phyloP scores from a whole-genome alignment of 352 stramenopile species.

The Phytophthora cactorum region DNA sequence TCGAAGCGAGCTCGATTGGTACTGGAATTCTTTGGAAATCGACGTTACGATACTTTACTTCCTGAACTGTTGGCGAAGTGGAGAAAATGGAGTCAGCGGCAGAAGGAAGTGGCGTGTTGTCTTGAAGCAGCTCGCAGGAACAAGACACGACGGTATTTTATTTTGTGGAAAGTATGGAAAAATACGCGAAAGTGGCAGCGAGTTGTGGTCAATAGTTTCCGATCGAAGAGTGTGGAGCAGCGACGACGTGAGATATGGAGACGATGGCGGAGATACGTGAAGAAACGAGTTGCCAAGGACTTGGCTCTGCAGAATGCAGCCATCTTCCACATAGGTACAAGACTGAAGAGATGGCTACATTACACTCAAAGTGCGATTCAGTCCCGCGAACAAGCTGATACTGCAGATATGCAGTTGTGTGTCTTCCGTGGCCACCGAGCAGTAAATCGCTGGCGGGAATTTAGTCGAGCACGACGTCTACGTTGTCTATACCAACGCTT shows the following conservation, averaged over 20 bases:
- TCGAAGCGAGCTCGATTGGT: conserved; percentile 40
- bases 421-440: conserved; percentile 14
- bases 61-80: conserved; percentile 30
- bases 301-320: conserved; percentile 7
- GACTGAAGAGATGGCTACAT: conserved; percentile 35
- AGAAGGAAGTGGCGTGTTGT: conserved; percentile 7
- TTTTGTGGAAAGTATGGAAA: conserved; percentile 18
- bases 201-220: conserved; percentile 17
- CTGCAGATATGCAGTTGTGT: conserved; percentile 15
- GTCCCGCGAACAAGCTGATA: conserved; percentile 4
- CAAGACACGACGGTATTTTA: conserved; percentile 13
- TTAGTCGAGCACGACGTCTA: conserved; percentile 9
- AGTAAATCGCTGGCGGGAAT: conserved; percentile 34
- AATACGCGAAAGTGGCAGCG: conserved; percentile 25
- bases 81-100: conserved; percentile 16
- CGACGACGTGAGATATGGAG: conserved; percentile 22
- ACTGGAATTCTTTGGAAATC: conserved; percentile 50
- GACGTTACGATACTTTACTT: conserved; percentile 31
- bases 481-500: conserved; percentile 34
- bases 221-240: conserved; percentile 5
- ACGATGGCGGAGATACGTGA: conserved; percentile 28
- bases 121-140: conserved; percentile 9
- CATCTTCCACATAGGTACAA: conserved; percentile 24
- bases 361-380: conserved; percentile 10
- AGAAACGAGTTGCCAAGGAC: conserved; percentile 12